Base-by-base conservation (phyloP, 1,284 basidiomycete genomes). In the Trichosporon inkin region DNA sequence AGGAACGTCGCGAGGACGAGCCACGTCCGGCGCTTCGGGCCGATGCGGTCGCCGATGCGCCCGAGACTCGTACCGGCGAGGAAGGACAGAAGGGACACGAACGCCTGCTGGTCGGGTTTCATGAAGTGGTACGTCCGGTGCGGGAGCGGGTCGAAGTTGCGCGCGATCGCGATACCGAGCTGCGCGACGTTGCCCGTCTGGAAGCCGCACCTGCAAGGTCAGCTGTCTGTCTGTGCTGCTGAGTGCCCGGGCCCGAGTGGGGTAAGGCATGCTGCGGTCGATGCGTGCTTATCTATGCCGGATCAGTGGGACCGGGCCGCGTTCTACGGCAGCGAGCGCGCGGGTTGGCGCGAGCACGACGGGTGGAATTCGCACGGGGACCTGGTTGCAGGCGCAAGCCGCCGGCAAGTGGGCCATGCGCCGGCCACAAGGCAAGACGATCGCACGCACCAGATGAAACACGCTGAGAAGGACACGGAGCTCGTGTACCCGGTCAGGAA, bases 401-500 rank as follows among this genome's bases (percentile, higher is more conserved):
- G 36, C 36, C 36, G 36, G 36, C 36, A 49, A 49, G 16, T 49
- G 44, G 10, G 13, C 7, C 16, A 7, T 14, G 24, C 44, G 28
- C 28, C 8, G 5, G 28, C 28, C 28, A 8, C 28, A 32, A 49
- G n/a, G n/a, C 44, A 16, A n/a, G n/a, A n/a, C n/a, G n/a, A n/a
- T n/a, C n/a, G n/a, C 13, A 38, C 36, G 36, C 36, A 49, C 44
- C 44, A 49, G 44, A 49, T 49, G 22, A 49, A 49, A 67, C 68
- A 58, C 38, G 68, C 74, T 51, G 88, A 85, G 80, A 91, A 92
- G 1, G 85, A 86, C 16, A 91, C 80, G 1, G 85, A 82, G 67
- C 71, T 88, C 83, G 90, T 86, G 78, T 85, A 89, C 0, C 90
- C 90, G 0, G 90, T 92, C 84, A 92, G 86, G 77, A 92, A 90